These are phyloP conservation scores for Aethionema arabicum DNA, from an alignment of 345 rosid genomes.

Conservation along the genomic window DNA sequence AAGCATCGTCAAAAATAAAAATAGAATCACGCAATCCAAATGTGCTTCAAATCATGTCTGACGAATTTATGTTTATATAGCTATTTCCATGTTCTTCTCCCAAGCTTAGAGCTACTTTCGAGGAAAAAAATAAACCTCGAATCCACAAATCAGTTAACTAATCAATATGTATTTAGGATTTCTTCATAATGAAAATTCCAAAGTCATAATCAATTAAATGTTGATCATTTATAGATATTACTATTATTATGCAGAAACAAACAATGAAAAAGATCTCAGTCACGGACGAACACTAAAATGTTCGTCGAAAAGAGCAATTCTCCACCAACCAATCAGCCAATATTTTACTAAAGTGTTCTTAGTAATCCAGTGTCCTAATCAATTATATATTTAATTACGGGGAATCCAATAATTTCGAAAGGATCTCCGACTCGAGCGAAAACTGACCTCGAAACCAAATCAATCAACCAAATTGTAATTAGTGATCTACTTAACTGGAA, in stretches of 20 bases:
- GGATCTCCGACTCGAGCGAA: too few species aligned
- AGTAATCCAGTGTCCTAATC: too few species aligned
- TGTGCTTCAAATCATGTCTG: slow-evolving; percentile 6
- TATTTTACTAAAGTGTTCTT: too few species aligned
- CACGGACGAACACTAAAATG: neutral
- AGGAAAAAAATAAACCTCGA: slow-evolving; percentile 18
- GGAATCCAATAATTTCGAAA: too few species aligned
- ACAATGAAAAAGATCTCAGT: slow-evolving; percentile 15
- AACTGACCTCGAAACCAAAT: too few species aligned
- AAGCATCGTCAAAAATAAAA: slow-evolving; percentile 31
- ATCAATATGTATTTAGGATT: slow-evolving; percentile 3
- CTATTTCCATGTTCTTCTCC: slow-evolving; percentile 10
- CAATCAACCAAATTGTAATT: too few species aligned
- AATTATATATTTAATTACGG: too few species aligned
- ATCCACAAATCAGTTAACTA: slow-evolving; percentile 17
- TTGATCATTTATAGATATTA: neutral
- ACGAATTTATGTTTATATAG: slow-evolving; percentile 10
- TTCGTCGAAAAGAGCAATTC: too few species aligned
- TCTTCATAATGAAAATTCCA: slow-evolving; percentile 16
- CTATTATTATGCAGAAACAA: slow-evolving; percentile 4
- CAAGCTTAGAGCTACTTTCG: neutral
- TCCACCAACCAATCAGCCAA: too few species aligned
- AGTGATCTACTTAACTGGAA: too few species aligned
- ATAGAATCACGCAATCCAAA: slow-evolving; percentile 14
- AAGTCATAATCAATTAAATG: neutral